Percentiles rank a stretch among this genome's conserved stretches.
Evolutionary conservation across 1,284 basidiomycete species (phyloP).

Genomic region (Phenoliferia sp.): DNA sequence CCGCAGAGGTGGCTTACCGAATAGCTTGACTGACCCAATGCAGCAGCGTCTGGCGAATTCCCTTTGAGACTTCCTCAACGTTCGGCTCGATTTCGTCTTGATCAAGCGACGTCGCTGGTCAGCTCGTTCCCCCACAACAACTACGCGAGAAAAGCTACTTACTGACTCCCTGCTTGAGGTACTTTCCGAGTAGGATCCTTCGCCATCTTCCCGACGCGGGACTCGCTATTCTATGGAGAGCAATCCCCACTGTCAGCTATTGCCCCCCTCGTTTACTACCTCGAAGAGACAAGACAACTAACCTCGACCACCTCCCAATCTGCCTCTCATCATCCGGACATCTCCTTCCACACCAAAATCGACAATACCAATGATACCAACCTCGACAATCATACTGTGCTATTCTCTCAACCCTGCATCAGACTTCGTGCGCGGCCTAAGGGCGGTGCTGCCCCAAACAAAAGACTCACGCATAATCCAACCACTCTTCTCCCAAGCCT

Average conservation of each 20-base stretch:
- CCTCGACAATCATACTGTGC: background rate
- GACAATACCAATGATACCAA: background rate
- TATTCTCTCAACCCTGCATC: background rate
- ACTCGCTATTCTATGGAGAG: background rate
- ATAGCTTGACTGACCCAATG: constrained; percentile 14
- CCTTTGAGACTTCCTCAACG: constrained; percentile 19
- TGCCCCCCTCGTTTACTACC: background rate
- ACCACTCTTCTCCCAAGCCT: background rate
- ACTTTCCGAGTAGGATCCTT: constrained; percentile 23
- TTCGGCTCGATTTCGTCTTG: constrained; percentile 13
- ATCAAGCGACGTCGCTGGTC: no score
- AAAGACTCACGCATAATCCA: background rate
- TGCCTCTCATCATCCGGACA: background rate
- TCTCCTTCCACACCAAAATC: background rate
- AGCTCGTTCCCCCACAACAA: background rate
- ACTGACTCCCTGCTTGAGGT: constrained; percentile 9
- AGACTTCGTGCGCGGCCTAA: background rate
- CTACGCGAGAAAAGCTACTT: background rate
- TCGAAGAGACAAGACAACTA: background rate
- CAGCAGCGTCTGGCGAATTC: constrained; percentile 25
- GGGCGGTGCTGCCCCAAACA: no score
- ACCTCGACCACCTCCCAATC: background rate
- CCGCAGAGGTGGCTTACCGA: background rate
- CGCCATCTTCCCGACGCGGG: constrained; percentile 14
- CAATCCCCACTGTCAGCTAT: background rate